These are phyloP conservation scores for Penicillium steckii DNA, from an alignment of 495 filamentous ascomycete species.

Conservation along the genomic window DNA sequence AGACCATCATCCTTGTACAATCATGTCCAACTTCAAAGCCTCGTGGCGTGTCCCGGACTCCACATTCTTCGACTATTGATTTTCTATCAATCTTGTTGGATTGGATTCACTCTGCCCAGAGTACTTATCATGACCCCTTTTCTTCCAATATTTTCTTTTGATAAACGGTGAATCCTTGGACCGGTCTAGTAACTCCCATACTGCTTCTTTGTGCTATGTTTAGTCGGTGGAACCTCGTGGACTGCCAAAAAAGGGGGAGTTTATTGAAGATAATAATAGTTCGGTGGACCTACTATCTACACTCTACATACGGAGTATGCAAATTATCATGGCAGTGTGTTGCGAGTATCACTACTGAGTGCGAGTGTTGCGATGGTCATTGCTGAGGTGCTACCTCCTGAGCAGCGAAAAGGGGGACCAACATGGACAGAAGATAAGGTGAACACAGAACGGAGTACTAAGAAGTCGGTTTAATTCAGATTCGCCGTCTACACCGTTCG, in stretches of 20 bases:
- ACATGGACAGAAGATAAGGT: not conserved
- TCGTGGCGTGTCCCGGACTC: slow-evolving; percentile 25
- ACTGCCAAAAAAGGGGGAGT: not conserved
- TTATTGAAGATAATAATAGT: slow-evolving; percentile 7
- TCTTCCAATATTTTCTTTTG: not conserved
- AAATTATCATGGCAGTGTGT: no score
- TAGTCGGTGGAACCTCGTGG: slow-evolving; percentile 2
- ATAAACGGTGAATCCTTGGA: slow-evolving; percentile 4
- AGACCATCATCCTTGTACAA: not conserved
- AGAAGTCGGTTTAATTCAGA: no score
- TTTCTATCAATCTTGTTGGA: slow-evolving; percentile 9
- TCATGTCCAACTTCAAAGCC: slow-evolving; percentile 3
- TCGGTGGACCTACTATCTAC: not conserved
- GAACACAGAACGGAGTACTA: not conserved
- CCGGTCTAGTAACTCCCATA: slow-evolving; percentile 7
- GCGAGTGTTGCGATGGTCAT: not conserved
- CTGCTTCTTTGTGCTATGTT: slow-evolving; percentile 10
- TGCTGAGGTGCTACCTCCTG: not conserved
- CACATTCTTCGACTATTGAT: slow-evolving; percentile 21
- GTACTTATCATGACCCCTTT: slow-evolving; percentile 2
- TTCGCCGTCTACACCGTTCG: no score
- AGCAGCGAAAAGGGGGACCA: not conserved
- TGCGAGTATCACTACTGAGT: not conserved
- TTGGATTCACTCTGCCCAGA: no score
- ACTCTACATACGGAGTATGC: no score